phyloP scores from a whole-genome alignment of 495 filamentous ascomycete genomes.

The Trypethelium eluteriae region DNA sequence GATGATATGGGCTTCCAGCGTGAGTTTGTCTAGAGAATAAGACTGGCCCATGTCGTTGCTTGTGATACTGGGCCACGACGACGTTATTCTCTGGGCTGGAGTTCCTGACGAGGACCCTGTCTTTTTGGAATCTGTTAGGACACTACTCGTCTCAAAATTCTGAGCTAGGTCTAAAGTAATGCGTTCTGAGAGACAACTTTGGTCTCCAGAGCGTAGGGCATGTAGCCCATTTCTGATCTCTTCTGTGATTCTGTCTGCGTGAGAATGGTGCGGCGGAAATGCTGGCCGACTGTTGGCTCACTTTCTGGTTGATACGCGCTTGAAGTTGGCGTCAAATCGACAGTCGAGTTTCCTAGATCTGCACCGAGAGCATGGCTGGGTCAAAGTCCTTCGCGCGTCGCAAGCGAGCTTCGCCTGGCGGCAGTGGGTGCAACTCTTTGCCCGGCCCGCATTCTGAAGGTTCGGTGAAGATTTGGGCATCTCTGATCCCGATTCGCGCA shows the following conservation, averaged over 20 bases:
- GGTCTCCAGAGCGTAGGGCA: not conserved
- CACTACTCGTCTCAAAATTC: not conserved
- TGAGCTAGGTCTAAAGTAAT: not conserved
- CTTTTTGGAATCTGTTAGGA: not conserved
- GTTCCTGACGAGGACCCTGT: not conserved
- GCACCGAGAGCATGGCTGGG: not conserved
- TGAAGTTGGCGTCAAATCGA: not conserved
- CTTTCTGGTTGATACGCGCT: constrained; percentile 1
- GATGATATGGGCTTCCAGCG: not conserved
- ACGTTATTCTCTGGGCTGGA: not conserved
- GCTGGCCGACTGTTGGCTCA: not conserved
- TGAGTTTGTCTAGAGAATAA: not conserved
- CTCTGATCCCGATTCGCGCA: too few relatives aligned
- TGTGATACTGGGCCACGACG: not conserved
- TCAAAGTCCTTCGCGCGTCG: not conserved
- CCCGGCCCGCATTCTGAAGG: too few relatives aligned
- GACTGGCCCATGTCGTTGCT: not conserved
- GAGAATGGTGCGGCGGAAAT: not conserved
- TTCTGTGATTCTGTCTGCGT: not conserved
- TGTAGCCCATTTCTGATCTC: not conserved
- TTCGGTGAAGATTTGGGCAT: too few relatives aligned
- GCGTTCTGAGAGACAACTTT: not conserved
- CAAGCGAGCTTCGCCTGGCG: not conserved
- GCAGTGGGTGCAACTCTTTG: not conserved
- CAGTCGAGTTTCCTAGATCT: not conserved